Base-by-base conservation (phyloP, 202 grass and related monocot species). In the Eragrostis tef region DNA sequence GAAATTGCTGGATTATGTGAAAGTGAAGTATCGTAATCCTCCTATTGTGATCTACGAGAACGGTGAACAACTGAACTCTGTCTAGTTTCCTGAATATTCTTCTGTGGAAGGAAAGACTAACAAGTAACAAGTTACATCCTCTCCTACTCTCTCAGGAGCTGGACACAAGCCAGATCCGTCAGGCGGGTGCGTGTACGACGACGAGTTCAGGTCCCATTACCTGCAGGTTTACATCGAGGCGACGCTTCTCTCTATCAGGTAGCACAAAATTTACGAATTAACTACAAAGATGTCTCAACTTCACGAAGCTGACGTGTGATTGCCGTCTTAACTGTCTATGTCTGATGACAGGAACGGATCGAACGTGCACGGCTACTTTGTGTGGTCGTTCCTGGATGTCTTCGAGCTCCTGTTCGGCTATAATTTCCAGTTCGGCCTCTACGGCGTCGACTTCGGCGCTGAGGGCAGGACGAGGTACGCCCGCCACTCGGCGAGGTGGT, bases 211-310 rank as follows among this genome's bases (percentile, higher is more conserved):
- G 31, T 66, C 63, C 16, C 63, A 19, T 19, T 66, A 41, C 63
- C 16, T 66, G 31, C 63, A 66, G 63, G 31, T 19, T 36, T 66
- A 66, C 63, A 66, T 66, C 7, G 63, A 66, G 14, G 29, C 63
- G 15, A 66, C 16, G 31, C 63, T 66, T 11, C 6, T n/a, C 6
- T 66, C 63, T 41, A 66, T 41, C 27, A 41, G 63, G 63, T 66
- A 41, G 14, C 6, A 31, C 4, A 6, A 16, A 17, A 36, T 0
- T 31, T 17, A 17, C 14, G 13, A 64, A 8, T 3, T 2, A 5
- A 39, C 34, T 39, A 39, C 31, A 0, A 9, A 41, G 29, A 41
- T 16, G 6, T 10, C 9, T 66, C 12, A 64, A 36, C 14, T 64
- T 36, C 29, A 0, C 12, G 22, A 26, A 26, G 9, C 14, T 13